Conservation (phyloP, 495 filamentous ascomycete species). For the Xylona heveae region DNA sequence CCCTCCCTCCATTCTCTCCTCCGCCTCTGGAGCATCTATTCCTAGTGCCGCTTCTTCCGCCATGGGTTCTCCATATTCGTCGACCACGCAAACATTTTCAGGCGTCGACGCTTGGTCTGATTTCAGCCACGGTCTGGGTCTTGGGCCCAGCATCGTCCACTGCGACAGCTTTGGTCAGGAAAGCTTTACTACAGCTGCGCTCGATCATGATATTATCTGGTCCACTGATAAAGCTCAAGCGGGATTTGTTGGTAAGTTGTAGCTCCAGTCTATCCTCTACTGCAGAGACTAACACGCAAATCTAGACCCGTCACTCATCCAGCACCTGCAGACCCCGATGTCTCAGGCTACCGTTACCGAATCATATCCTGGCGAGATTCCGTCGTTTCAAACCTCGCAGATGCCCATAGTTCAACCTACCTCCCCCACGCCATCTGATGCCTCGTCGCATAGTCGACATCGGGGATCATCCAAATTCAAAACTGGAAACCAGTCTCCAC, state of each 20-base stretch:
- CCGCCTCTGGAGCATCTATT: constrained; percentile 50
- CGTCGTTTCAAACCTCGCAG: background rate
- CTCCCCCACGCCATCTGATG: constrained; percentile 11
- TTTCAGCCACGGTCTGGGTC: constrained; percentile 36
- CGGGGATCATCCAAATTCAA: constrained; percentile 8
- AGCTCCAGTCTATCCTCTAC: constrained; percentile 10
- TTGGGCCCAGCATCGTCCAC: constrained; percentile 45
- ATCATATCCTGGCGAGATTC: constrained; percentile 12
- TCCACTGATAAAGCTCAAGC: constrained; percentile 35
- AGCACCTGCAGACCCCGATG: constrained; percentile 18
- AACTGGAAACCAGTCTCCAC: constrained; percentile 11
- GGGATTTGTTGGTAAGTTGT: constrained; percentile 67
- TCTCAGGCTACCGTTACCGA: constrained; percentile 17
- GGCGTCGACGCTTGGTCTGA: constrained; percentile 38
- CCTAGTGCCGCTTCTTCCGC: constrained; percentile 56
- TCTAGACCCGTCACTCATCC: constrained; percentile 38
- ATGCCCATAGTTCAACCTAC: constrained; percentile 2
- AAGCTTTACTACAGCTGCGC: constrained; percentile 18
- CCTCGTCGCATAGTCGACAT: constrained; percentile 6
- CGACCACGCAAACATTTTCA: constrained; percentile 32
- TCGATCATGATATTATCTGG: constrained; percentile 31
- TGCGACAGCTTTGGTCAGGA: constrained; percentile 30
- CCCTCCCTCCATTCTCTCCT: constrained; percentile 39
- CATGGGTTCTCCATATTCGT: constrained; percentile 61
- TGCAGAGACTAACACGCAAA: constrained; percentile 3